A percentile compares a stretch with the other conserved stretches of the same genome.
phyloP scores from a whole-genome alignment of 176 grass and related monocot genomes.

The Zea luxurians region DNA sequence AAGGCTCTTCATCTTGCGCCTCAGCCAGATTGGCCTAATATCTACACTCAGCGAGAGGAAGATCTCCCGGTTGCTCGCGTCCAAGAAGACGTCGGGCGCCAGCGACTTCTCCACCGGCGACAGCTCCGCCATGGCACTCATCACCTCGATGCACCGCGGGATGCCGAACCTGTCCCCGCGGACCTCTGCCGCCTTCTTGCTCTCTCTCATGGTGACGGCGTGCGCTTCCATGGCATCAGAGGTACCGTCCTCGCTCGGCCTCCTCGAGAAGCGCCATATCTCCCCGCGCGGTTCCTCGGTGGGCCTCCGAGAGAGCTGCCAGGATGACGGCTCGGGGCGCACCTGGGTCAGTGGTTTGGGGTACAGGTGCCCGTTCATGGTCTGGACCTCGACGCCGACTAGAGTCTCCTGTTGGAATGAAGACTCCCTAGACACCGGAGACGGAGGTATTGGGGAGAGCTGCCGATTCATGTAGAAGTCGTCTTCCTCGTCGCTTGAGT shows the following conservation, averaged over 20 bases:
- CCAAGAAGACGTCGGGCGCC: conserved; percentile 57
- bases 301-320: conserved; percentile 45
- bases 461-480: conserved; percentile 57
- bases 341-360: conserved; percentile 55
- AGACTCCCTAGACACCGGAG: conserved; percentile 64
- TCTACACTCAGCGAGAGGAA: conserved; percentile 58
- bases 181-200: conserved; percentile 17
- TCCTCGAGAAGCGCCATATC: conserved; percentile 47
- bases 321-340: conserved; percentile 40
- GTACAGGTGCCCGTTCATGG: conserved; percentile 64
- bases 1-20: conserved; percentile 57
- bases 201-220: conserved; percentile 35
- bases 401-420: conserved; percentile 63
- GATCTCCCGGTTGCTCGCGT: conserved; percentile 55
- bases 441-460: conserved; percentile 51
- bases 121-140: conserved; percentile 54
- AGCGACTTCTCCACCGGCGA: conserved; percentile 55
- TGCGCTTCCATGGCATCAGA: conserved; percentile 44
- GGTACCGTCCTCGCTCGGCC: conserved; percentile 48
- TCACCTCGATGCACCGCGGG: conserved; percentile 55
- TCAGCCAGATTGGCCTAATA: conserved; percentile 68
- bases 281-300: conserved; percentile 42
- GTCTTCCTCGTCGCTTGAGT: conserved; percentile 60
- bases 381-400: conserved; percentile 46
- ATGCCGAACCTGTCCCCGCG: conserved; percentile 50